Percentiles rank a stretch among this genome's conserved stretches.
Conservation (phyloP, 2,329 filamentous ascomycete genomes). For the Cercospora nicotianae region DNA sequence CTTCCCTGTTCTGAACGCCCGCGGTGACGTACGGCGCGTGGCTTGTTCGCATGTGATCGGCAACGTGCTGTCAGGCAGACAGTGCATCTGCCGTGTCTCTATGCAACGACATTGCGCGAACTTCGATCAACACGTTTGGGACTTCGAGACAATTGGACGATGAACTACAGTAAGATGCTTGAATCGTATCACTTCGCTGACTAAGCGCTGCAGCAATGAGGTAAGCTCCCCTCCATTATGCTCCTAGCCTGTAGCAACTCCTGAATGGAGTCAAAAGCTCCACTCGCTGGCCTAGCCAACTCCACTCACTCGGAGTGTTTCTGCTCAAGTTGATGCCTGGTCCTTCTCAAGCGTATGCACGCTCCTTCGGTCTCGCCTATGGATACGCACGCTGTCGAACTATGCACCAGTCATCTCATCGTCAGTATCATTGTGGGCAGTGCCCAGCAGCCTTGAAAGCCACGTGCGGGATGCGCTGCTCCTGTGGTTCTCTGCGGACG, state of each 20-base stretch:
- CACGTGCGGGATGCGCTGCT: neutral
- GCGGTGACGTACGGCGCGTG: slow-evolving; percentile 4
- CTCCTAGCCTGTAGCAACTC: neutral
- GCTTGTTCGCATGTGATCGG: neutral
- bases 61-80: neutral
- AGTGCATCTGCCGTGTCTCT: neutral
- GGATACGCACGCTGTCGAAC: neutral
- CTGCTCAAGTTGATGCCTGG: neutral
- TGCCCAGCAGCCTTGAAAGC: neutral
- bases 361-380: neutral
- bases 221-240: neutral
- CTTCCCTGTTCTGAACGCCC: slow-evolving; percentile 6
- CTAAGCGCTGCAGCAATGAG: neutral
- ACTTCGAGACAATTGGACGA: neutral
- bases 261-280: neutral
- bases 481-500: neutral
- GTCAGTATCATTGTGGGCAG: neutral
- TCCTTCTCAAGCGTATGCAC: neutral
- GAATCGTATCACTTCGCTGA: neutral
- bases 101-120: neutral
- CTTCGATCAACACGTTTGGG: neutral
- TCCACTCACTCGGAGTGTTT: neutral
- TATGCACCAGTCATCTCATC: neutral
- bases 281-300: neutral
- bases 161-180: neutral